Percentiles rank a stretch among this genome's conserved stretches.
Evolutionary conservation across 306 rosid species (phyloP).

Genomic region (Glycyrrhiza uralensis): DNA sequence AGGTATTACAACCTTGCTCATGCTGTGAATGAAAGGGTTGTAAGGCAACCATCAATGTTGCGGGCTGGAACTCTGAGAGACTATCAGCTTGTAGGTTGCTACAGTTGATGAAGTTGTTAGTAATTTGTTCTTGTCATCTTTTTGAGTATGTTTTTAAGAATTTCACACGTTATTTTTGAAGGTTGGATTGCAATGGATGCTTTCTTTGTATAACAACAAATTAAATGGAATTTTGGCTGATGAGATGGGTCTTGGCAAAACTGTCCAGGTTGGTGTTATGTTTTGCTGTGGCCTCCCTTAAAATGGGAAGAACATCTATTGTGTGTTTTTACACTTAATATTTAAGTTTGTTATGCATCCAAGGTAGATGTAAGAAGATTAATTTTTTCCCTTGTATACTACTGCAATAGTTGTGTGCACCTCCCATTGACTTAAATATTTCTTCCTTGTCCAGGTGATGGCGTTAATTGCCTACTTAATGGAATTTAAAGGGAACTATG

Average conservation of each 20-base stretch:
- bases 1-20: conserved; percentile 98
- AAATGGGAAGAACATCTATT: background rate
- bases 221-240: conserved; percentile 97
- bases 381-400: background rate
- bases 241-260: conserved; percentile 99
- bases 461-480: conserved; percentile 42
- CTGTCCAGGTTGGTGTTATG: conserved; percentile 76
- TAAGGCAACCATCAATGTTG: conserved; percentile 88
- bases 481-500: conserved; percentile 43
- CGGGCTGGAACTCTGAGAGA: conserved; percentile 94
- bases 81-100: conserved; percentile 88
- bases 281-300: background rate
- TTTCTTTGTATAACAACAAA: conserved; percentile 95
- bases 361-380: background rate
- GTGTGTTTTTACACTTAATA: background rate
- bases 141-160: conserved; percentile 9
- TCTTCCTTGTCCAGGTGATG: conserved; percentile 31
- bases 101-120: conserved; percentile 17
- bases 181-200: conserved; percentile 99
- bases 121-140: background rate
- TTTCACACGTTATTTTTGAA: conserved; percentile 30
- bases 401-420: background rate
- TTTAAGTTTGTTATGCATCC: conserved; percentile 18
- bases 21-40: conserved; percentile 89
- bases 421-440: background rate